phyloP scores from a whole-genome alignment of 805 yeast genomes.

The Wickerhamomyces pijperi region DNA sequence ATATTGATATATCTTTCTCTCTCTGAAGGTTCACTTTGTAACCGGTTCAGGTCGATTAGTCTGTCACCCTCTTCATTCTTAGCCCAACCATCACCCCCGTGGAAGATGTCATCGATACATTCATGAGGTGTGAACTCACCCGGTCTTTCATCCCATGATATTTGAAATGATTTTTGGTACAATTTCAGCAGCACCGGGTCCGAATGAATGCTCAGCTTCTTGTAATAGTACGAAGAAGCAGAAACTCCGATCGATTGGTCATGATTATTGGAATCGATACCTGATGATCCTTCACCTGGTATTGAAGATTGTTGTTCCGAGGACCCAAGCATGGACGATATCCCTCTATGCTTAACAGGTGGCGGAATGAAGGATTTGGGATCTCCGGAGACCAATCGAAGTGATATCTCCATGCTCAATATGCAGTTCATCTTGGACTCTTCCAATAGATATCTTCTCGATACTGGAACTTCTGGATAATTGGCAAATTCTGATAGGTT shows the following conservation, averaged over 20 bases:
- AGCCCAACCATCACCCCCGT: constrained; percentile 63
- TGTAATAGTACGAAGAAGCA: constrained; percentile 3
- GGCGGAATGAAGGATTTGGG: constrained; percentile 30
- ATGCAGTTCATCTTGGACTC: constrained; percentile 78
- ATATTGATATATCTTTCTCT: background rate
- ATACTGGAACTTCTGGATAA: constrained; percentile 27
- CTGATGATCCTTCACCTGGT: background rate
- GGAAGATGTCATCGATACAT: constrained; percentile 64
- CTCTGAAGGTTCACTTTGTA: constrained; percentile 1
- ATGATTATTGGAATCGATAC: background rate
- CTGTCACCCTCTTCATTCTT: constrained; percentile 33
- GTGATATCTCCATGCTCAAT: constrained; percentile 45
- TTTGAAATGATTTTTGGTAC: constrained; percentile 43
- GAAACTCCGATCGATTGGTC: background rate
- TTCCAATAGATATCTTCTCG: constrained; percentile 58
- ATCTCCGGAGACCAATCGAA: constrained; percentile 34
- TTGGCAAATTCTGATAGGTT: constrained; percentile 63
- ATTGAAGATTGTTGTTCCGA: background rate
- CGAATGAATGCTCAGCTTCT: constrained; percentile 14
- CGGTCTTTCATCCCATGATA: constrained; percentile 49
- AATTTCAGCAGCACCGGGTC: constrained; percentile 41
- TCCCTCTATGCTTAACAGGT: constrained; percentile 34
- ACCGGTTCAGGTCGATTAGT: constrained; percentile 27
- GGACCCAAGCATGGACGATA: constrained; percentile 16
- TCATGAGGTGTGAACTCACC: constrained; percentile 57